Base-by-base conservation (phyloP, 163 green algal genomes). In the Scenedesmus sp. region DNA sequence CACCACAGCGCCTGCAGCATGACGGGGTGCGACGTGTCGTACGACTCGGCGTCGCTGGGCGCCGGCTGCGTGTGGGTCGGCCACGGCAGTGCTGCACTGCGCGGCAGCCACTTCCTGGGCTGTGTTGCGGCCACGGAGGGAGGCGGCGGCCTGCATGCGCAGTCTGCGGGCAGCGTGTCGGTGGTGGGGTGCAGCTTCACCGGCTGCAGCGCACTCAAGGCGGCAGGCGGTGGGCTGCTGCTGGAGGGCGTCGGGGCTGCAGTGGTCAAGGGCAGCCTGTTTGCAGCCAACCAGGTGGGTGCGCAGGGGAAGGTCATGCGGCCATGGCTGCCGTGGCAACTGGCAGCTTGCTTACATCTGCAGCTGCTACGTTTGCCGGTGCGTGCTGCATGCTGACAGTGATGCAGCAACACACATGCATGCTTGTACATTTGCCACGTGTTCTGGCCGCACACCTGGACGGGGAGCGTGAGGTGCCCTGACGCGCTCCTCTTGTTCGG, bases 1-100 rank as follows among this genome's bases (percentile, higher is more conserved):
- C 37, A 87, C 56, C 18, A 51, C 53, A 89, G 81, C 37, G 44
- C 49, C 44, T 92, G 89, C 83, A 76, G 72, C 42, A 49, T 92
- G 51, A 70, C 16, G 9, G 83, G 83, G 35, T 85, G 72, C 33
- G 61, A 73, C 16, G 51, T 92, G 2, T 35, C 2, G 7, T 37
- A 76, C 51, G 89, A 90, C 22, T 73, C 53, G 33, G 68, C 81
- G 30, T 46, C 81, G 10, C 46, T 78, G 30, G 88, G 88, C 53
- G 88, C 81, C 33, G 88, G 88, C 81, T 59, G 81, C 53, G 44
- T 92, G 26, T 92, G 70, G 70, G 81, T 78, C n/a, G 68, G 44
- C 65, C 35, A 44, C 26, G 46, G 81, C 68, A 89, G 51, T 51
- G 10, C 89, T 1, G 44, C 18, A 7, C 81, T 92, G 43, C 46